Conservation (phyloP, 306 rosid species). For the Rubus idaeus region DNA sequence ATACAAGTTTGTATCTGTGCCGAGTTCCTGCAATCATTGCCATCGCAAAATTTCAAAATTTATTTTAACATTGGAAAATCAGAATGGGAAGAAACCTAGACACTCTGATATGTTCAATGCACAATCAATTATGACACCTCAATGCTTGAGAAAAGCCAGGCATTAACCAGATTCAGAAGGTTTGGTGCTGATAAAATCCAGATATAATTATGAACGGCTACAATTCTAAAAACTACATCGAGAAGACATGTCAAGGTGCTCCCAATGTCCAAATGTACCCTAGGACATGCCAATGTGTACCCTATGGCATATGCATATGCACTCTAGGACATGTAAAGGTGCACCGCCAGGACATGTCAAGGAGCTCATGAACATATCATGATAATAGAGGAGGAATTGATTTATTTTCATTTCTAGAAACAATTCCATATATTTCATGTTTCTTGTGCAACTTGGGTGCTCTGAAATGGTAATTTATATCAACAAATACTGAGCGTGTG, state of each 20-base stretch:
- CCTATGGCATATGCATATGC: not conserved
- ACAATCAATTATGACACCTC: not conserved
- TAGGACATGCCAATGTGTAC: not conserved
- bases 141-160: not conserved
- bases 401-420: not conserved
- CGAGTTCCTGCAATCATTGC: constrained; percentile 73
- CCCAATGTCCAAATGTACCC: too few species aligned
- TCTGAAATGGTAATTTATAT: not conserved
- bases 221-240: not conserved
- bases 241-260: not conserved
- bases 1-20: constrained; percentile 86
- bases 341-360: not conserved
- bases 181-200: not conserved
- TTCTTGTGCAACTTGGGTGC: not conserved
- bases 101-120: not conserved
- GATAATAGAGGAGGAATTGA: not conserved
- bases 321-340: not conserved
- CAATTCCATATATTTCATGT: constrained; percentile 2
- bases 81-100: not conserved
- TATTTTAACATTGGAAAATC: not conserved
- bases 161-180: not conserved
- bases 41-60: constrained; percentile 14
- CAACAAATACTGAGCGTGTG: constrained; percentile 5
- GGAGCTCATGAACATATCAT: not conserved
- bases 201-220: not conserved